Evolutionary conservation across 192 early-diverging fungal species (phyloP).

Genomic region (Backusella morwellensis): DNA sequence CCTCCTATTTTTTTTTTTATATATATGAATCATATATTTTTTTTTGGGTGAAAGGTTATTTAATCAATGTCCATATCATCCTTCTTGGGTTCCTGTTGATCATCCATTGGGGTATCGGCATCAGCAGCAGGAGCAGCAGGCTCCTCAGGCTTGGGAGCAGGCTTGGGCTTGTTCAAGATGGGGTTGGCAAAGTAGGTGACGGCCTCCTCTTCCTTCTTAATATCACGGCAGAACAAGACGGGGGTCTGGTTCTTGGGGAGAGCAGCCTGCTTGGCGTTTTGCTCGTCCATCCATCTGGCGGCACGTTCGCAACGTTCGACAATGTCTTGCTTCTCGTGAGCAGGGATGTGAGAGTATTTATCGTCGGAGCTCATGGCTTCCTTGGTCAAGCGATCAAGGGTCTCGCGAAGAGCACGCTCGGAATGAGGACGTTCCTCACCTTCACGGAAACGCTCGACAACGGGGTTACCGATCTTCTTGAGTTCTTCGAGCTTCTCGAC

Average conservation of each 20-base stretch:
- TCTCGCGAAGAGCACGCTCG: slow-evolving; percentile 79
- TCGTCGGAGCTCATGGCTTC: slow-evolving; percentile 77
- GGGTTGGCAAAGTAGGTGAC: slow-evolving; percentile 72
- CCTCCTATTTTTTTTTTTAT: slow-evolving; percentile 3
- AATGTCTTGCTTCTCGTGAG: slow-evolving; percentile 82
- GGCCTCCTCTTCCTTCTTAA: slow-evolving; percentile 72
- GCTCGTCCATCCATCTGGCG: slow-evolving; percentile 86
- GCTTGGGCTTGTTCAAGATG: slow-evolving; percentile 91
- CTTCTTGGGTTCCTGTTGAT: slow-evolving; percentile 29
- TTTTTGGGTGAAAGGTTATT: not conserved
- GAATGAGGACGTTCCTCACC: slow-evolving; percentile 82
- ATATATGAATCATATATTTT: not conserved
- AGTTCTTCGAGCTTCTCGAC: slow-evolving; percentile 76
- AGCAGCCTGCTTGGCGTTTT: slow-evolving; percentile 71
- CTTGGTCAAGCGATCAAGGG: slow-evolving; percentile 67
- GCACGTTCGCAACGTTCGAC: slow-evolving; percentile 71
- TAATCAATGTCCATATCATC: slow-evolving; percentile 72
- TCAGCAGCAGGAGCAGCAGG: slow-evolving; percentile 40
- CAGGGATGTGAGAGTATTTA: slow-evolving; percentile 83
- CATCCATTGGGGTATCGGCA: slow-evolving; percentile 41
- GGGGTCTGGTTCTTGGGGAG: slow-evolving; percentile 75
- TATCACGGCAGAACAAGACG: slow-evolving; percentile 65
- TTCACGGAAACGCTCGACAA: slow-evolving; percentile 79
- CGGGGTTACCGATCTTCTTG: slow-evolving; percentile 80
- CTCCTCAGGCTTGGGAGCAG: slow-evolving; percentile 66